Conservation (phyloP, 2,329 filamentous ascomycete genomes). For the Drechslerella coelobrocha region DNA sequence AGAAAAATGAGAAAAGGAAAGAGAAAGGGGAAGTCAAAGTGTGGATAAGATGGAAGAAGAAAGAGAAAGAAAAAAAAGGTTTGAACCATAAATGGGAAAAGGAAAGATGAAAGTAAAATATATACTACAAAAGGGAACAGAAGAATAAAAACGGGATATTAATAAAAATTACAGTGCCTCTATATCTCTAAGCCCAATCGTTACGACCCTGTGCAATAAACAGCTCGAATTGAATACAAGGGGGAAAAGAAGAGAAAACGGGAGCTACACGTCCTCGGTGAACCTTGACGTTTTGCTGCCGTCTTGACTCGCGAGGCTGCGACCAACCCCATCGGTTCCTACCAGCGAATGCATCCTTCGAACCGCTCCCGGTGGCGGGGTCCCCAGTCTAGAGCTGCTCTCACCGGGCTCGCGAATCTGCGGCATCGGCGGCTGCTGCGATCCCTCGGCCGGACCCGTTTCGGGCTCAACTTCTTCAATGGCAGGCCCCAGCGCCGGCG, state of each 20-base stretch:
- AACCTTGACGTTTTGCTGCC: slow-evolving; percentile 50
- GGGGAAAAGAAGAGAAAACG: neutral
- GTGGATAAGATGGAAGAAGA: slow-evolving; percentile 6
- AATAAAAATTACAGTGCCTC: slow-evolving; percentile 41
- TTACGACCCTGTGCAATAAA: slow-evolving; percentile 4
- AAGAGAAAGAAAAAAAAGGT: slow-evolving; percentile 7
- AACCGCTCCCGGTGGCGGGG: slow-evolving; percentile 41
- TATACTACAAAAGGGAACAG: slow-evolving; percentile 21
- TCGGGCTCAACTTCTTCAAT: slow-evolving; percentile 42
- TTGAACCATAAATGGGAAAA: slow-evolving; percentile 2
- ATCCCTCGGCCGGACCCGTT: neutral
- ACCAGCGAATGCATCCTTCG: slow-evolving; percentile 46
- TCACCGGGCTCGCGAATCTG: slow-evolving; percentile 29
- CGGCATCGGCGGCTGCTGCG: slow-evolving; percentile 16
- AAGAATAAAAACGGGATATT: slow-evolving; percentile 25
- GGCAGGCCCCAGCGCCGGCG: slow-evolving; percentile 27
- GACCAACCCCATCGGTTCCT: slow-evolving; percentile 39
- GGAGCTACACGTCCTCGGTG: slow-evolving; percentile 44
- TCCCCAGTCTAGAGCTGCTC: slow-evolving; percentile 34
- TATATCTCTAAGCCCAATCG: neutral
- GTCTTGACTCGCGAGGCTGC: slow-evolving; percentile 48
- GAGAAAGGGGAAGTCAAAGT: slow-evolving; percentile 4
- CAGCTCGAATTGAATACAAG: neutral
- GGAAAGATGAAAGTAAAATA: slow-evolving; percentile 14
- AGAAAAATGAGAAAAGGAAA: slow-evolving; percentile 8